Evolutionary conservation across 148 eudicot genomes (phyloP).

Genomic region (Silene uniflora): DNA sequence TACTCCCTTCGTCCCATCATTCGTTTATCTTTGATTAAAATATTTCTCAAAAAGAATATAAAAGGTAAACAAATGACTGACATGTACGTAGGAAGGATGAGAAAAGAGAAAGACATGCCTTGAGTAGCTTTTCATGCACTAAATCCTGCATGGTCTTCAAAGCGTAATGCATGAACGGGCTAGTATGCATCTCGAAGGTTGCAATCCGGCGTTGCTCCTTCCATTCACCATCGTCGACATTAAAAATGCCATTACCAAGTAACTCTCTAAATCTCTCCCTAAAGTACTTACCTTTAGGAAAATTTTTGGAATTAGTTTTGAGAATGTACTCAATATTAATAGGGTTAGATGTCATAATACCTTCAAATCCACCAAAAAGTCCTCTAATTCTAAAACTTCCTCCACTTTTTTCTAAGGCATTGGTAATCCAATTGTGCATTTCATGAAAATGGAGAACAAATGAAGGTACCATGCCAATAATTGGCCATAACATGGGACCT

Average conservation of each 20-base stretch:
- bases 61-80: too few relatives aligned
- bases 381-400: conserved; percentile 36
- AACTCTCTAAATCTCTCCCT: conserved; percentile 48
- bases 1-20: too few relatives aligned
- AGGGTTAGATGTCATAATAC: conserved; percentile 40
- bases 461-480: conserved; percentile 41
- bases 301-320: conserved; percentile 41
- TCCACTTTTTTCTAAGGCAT: conserved; percentile 27
- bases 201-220: conserved; percentile 51
- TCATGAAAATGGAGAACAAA: conserved; percentile 23
- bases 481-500: conserved; percentile 56
- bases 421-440: conserved; percentile 41
- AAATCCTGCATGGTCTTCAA: conserved; percentile 37
- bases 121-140: conserved; percentile 46
- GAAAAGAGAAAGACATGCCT: conserved; percentile 12
- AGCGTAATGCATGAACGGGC: conserved; percentile 48
- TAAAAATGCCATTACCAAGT: conserved; percentile 54
- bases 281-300: conserved; percentile 46
- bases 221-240: conserved; percentile 49
- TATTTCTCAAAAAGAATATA: too few relatives aligned
- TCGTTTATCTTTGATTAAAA: too few relatives aligned
- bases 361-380: conserved; percentile 27
- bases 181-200: conserved; percentile 54
- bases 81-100: too few relatives aligned
- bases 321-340: conserved; percentile 42